Base-by-base conservation (phyloP, 1,284 basidiomycete genomes). In the Sporisorium reilianum region DNA sequence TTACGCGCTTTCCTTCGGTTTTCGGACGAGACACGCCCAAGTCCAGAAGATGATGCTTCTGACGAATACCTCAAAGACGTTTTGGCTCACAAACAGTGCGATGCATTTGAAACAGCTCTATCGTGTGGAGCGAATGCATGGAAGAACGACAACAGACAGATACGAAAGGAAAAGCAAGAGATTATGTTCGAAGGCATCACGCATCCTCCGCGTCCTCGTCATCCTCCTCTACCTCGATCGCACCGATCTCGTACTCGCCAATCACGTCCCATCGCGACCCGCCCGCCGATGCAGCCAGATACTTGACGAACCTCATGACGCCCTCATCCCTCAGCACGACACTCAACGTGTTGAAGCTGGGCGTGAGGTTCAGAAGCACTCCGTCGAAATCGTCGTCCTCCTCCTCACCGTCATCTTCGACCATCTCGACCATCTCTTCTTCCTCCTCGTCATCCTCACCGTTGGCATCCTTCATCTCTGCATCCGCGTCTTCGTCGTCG, bases 261-360 rank as follows among this genome's bases (percentile, higher is more conserved):
- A 75, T 68, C 23, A 84, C 69, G 46, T 84, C 83, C 81, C 82
- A 84, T 32, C 83, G 63, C 55, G 78, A 80, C 10, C 82, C 81
- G 11, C 83, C 83, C 0, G 82, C 81, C 11, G 60, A 55, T 0
- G 81, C 80, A 23, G 72, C 68, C 34, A 84, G 67, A 55, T 84
- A 84, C 68, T 84, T 84, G 72, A 84, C 77, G 56, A 84, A 84
- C 26, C 80, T 64, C 90, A 98, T 91, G 49, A 99, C 95, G 20
- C 92, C 90, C 77, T 95, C 92, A 85, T 99, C 96, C 22, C 96
- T 89, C 70, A 98, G 86, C 20, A 97, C 96, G 36, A 99, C 88
- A 44, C 95, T 88, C 36, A 99, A 88, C 38, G 91, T 90, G 86
- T 98, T 98, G 87, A 94, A 99, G 10, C 91, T 90, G 0, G 95